Evolutionary conservation across 2,329 filamentous ascomycete genomes (phyloP).

Genomic region (Lecanosticta acicola): DNA sequence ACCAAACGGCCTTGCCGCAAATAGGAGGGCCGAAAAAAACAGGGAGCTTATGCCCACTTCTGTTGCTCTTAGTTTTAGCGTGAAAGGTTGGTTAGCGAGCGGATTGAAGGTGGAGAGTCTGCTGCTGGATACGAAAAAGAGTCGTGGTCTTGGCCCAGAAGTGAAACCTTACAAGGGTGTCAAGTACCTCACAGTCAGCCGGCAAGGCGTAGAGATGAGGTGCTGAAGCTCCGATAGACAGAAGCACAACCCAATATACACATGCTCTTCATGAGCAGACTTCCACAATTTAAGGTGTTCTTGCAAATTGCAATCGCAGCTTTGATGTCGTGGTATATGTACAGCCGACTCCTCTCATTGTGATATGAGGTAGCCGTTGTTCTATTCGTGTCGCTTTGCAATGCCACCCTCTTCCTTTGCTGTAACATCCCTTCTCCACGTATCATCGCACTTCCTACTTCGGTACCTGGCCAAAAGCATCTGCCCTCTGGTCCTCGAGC

Average conservation of each 20-base stretch:
- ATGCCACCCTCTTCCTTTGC: background rate
- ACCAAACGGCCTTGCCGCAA: constrained; percentile 7
- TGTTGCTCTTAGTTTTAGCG: constrained; percentile 45
- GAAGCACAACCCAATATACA: background rate
- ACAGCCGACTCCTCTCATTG: constrained; percentile 10
- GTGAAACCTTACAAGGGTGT: constrained; percentile 97
- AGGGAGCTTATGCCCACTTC: constrained; percentile 45
- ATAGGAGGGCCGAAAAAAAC: constrained; percentile 25
- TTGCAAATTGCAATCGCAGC: constrained; percentile 8
- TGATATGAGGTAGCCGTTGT: constrained; percentile 2
- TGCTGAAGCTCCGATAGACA: constrained; percentile 30
- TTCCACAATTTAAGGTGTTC: background rate
- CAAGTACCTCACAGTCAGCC: constrained; percentile 80
- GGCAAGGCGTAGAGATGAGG: constrained; percentile 48
- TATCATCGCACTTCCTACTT: constrained; percentile 4
- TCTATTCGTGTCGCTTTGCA: constrained; percentile 5
- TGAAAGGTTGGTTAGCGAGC: constrained; percentile 60
- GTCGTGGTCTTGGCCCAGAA: constrained; percentile 75
- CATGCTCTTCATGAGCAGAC: background rate
- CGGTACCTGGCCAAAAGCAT: constrained; percentile 38
- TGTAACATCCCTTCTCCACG: background rate
- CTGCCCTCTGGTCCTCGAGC: constrained; percentile 57
- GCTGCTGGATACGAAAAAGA: constrained; percentile 66
- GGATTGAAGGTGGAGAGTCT: constrained; percentile 59
- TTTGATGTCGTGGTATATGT: constrained; percentile 13